Percentiles rank a stretch among this genome's conserved stretches.
phyloP scores from a whole-genome alignment of 371 early-diverging fungal genomes.

The Mortierella sp. region DNA sequence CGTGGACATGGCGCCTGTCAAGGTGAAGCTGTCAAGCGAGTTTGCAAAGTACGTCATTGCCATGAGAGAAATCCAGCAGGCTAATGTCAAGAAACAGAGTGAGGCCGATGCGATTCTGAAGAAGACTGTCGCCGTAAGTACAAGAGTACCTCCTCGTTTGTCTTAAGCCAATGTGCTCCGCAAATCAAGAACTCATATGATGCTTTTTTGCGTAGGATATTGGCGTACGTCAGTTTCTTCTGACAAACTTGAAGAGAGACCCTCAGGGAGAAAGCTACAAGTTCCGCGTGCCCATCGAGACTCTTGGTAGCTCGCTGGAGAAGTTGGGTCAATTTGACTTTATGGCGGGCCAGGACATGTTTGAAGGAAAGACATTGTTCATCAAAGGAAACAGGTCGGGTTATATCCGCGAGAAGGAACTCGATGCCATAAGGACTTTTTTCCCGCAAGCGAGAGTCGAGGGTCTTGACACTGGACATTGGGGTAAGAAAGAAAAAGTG shows the following conservation, averaged over 20 bases:
- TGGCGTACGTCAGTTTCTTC: slow-evolving; percentile 83
- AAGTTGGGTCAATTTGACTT: slow-evolving; percentile 69
- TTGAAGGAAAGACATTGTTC: slow-evolving; percentile 77
- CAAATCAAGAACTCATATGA: background rate
- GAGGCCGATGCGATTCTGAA: slow-evolving; percentile 81
- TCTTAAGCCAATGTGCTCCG: background rate
- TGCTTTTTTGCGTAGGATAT: slow-evolving; percentile 57
- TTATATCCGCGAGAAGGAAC: slow-evolving; percentile 67
- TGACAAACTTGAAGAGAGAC: slow-evolving; percentile 86
- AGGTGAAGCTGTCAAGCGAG: slow-evolving; percentile 60
- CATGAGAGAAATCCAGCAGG: slow-evolving; percentile 77
- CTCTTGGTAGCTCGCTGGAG: slow-evolving; percentile 67
- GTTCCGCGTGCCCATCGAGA: slow-evolving; percentile 81
- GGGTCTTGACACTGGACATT: slow-evolving; percentile 85
- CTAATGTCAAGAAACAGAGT: slow-evolving; percentile 65
- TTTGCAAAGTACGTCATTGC: slow-evolving; percentile 71
- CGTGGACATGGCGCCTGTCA: slow-evolving; percentile 88
- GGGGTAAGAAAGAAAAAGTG: slow-evolving; percentile 88
- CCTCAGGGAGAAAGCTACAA: slow-evolving; percentile 56
- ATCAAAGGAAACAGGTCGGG: slow-evolving; percentile 80
- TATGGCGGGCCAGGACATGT: slow-evolving; percentile 40
- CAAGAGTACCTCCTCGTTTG: background rate
- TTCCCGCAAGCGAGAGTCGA: slow-evolving; percentile 76
- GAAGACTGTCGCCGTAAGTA: slow-evolving; percentile 55
- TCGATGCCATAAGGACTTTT: slow-evolving; percentile 62